Evolutionary conservation across 495 filamentous ascomycete species (phyloP).

Genomic region (Hypoxylon intermedium): DNA sequence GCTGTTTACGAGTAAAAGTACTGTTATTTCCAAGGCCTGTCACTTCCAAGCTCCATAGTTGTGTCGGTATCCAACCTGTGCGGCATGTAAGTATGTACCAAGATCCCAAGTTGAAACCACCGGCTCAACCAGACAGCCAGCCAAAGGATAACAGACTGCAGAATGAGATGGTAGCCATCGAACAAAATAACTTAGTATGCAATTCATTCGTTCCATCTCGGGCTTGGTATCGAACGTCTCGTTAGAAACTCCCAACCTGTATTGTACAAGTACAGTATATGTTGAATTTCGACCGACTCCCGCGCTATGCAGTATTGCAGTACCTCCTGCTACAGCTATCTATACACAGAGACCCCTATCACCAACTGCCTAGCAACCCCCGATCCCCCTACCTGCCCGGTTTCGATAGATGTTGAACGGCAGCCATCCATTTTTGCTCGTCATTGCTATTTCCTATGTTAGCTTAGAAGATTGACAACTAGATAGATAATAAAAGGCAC

Average conservation of each 20-base stretch:
- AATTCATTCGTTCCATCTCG: too few relatives aligned
- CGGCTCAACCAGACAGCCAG: too few relatives aligned
- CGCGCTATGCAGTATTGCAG: slow-evolving; percentile 33
- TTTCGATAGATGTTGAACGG: slow-evolving; percentile 35
- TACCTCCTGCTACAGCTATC: slow-evolving; percentile 8
- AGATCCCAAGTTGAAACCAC: too few relatives aligned
- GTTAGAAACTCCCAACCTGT: neutral
- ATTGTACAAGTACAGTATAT: slow-evolving; percentile 23
- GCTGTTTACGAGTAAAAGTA: too few relatives aligned
- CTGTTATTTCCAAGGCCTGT: too few relatives aligned
- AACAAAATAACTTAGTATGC: neutral
- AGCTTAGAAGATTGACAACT: slow-evolving; percentile 1
- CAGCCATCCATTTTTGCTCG: slow-evolving; percentile 36
- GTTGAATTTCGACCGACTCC: slow-evolving; percentile 18
- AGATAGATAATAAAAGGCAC: slow-evolving; percentile 39
- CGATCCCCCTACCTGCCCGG: slow-evolving; percentile 21
- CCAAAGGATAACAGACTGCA: too few relatives aligned
- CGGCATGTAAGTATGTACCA: too few relatives aligned
- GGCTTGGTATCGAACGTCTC: too few relatives aligned
- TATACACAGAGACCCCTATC: slow-evolving; percentile 6
- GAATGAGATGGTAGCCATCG: too few relatives aligned
- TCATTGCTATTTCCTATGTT: slow-evolving; percentile 30
- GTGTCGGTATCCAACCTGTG: too few relatives aligned
- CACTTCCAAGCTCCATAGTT: too few relatives aligned
- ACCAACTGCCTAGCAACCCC: neutral